Evolutionary conservation across 129 eudicot species (phyloP), one percentile per base, ranked within the genome.

Genomic region (Centaurea solstitialis): DNA sequence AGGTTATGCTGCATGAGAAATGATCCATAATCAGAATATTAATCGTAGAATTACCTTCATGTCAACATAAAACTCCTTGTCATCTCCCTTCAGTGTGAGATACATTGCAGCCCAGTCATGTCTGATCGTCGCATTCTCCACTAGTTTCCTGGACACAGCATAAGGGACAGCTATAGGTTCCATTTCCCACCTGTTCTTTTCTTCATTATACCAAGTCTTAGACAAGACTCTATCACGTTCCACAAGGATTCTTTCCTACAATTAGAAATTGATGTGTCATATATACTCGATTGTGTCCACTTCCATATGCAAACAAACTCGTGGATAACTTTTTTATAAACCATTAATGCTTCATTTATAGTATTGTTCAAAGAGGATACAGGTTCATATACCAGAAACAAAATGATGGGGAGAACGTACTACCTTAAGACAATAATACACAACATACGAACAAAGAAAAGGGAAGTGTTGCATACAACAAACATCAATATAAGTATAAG

Each of bases 31-130:
- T 69, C 28, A 70, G n/a, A 10, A 53, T 30, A 47, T 50, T 38
- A 17, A 75, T 47, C 45, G 9, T 8, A 70, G 6, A 64, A 71
- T 68, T 47, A 94, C 98, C 92, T 87, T 86, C 47, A 88, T 30
- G 74, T 94, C 91, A 57, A 94, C 91, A 75, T 80, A 88, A 79
- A 87, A 85, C 83, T 94, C 98, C 79, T 77, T 90, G 78, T 94
- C 97, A 74, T 87, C 89, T 66, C 98, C 98, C 81, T 94, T 94
- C 59, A 92, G 81, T 40, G 82, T 79, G 53, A 94, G 30, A 83
- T 87, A 92, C 97, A 94, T 88, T 74, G 92, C 98, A 87, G 79
- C 96, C 92, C 90, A 90, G 33, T 94, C 98, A 85, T 92, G 97
- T 85, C 97, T 86, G 82, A 94, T 92, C 70, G 94, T 88, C 41